Percentiles rank a stretch among this genome's conserved stretches.
Evolutionary conservation across 1,139 yeast genomes (phyloP).

Genomic region (Chernovozyma sophiae-reginae): DNA sequence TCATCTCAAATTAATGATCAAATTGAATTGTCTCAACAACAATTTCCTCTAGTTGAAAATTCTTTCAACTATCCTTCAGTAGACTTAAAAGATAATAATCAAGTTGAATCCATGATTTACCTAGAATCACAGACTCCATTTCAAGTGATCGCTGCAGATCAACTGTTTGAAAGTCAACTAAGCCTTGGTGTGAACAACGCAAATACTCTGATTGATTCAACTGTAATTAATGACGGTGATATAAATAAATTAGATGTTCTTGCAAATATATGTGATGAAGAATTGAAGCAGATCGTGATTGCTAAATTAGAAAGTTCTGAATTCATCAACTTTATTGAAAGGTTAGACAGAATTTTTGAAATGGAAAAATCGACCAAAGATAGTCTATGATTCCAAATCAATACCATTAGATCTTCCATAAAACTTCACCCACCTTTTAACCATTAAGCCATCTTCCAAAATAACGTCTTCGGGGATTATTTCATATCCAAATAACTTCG

Average conservation of each 20-base stretch:
- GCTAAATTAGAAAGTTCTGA: conserved; percentile 8
- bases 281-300: conserved; percentile 1
- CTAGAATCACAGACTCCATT: background rate
- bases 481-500: conserved; percentile 40
- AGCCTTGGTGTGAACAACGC: background rate
- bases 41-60: background rate
- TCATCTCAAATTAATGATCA: background rate
- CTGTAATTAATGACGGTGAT: background rate
- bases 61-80: background rate
- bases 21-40: background rate
- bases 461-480: conserved; percentile 34
- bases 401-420: conserved; percentile 1
- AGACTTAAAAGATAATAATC: too few species aligned
- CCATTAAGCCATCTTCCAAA: conserved; percentile 51
- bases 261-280: conserved; percentile 4
- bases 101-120: too few species aligned
- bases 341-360: conserved; percentile 10
- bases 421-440: conserved; percentile 49
- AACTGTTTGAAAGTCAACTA: background rate
- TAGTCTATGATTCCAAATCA: background rate
- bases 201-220: background rate
- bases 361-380: conserved; percentile 1
- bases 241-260: background rate
- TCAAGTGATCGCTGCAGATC: background rate
- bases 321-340: conserved; percentile 11